Evolutionary conservation across 1,284 basidiomycete genomes (phyloP).

Genomic region (Apiotrichum sp.): DNA sequence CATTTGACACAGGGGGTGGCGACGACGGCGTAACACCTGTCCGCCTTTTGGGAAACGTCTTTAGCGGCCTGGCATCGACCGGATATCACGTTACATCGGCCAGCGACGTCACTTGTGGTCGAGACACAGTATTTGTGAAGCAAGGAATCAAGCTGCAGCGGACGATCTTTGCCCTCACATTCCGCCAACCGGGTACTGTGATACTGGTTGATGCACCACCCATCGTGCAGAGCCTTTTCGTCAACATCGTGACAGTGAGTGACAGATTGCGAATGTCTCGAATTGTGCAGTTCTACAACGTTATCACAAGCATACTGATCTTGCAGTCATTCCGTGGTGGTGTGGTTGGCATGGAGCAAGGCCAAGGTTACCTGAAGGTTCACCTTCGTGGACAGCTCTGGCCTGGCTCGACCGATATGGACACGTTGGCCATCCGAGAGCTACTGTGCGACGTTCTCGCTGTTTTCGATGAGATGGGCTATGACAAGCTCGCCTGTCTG

Average conservation of each 20-base stretch:
- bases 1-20: constrained; percentile 24
- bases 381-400: not conserved
- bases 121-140: constrained; percentile 32
- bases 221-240: constrained; percentile 23
- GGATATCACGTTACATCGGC: constrained; percentile 25
- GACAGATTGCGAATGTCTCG: not conserved
- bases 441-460: constrained; percentile 16
- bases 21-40: constrained; percentile 27
- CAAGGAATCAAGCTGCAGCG: constrained; percentile 23
- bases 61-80: constrained; percentile 10
- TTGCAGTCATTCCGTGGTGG: not conserved
- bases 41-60: constrained; percentile 27
- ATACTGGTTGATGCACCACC: constrained; percentile 36
- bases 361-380: not conserved
- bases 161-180: constrained; percentile 29
- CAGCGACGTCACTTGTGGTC: constrained; percentile 5
- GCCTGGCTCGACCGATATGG: not conserved
- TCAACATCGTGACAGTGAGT: not conserved
- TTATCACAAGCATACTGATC: not conserved
- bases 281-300: no score
- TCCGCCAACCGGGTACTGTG: constrained; percentile 26
- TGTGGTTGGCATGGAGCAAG: not conserved
- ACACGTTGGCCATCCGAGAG: not conserved
- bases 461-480: constrained; percentile 32
- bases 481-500: constrained; percentile 30